Evolutionary conservation across 2,329 filamentous ascomycete genomes (phyloP).

Genomic region (Periglandula ipomoeae): DNA sequence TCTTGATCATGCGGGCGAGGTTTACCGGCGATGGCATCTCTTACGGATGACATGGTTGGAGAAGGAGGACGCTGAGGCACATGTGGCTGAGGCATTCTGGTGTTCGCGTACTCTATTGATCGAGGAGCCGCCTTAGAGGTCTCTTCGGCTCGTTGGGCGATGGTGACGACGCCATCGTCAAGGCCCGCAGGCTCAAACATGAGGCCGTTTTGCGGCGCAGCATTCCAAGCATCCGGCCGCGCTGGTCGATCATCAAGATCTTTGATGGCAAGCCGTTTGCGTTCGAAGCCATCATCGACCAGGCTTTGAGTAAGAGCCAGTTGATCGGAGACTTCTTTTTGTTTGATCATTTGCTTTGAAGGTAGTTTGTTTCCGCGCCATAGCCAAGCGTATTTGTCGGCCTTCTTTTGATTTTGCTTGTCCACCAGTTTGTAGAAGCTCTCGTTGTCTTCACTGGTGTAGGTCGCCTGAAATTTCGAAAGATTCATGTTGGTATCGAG

Average conservation of each 20-base stretch:
- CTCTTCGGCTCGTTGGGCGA: constrained; percentile 58
- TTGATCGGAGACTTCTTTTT: constrained; percentile 51
- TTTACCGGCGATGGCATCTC: constrained; percentile 72
- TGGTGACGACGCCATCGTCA: constrained; percentile 50
- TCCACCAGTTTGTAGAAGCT: constrained; percentile 91
- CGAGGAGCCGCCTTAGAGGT: constrained; percentile 68
- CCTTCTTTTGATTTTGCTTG: constrained; percentile 75
- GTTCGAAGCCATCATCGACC: constrained; percentile 47
- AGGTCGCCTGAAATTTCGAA: constrained; percentile 78
- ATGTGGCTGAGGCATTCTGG: constrained; percentile 55
- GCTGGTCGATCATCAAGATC: constrained; percentile 65
- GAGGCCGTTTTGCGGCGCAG: constrained; percentile 66
- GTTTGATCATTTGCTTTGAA: constrained; percentile 66
- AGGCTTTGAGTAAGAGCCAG: constrained; percentile 37
- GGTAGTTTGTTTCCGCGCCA: constrained; percentile 82
- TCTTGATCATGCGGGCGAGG: constrained; percentile 55
- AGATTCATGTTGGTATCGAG: constrained; percentile 74
- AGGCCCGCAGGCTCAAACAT: constrained; percentile 74
- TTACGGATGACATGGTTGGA: constrained; percentile 75
- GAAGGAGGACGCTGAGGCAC: constrained; percentile 49
- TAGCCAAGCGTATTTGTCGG: constrained; percentile 81
- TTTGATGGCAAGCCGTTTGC: constrained; percentile 52
- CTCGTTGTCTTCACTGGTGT: constrained; percentile 97
- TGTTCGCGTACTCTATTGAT: constrained; percentile 73
- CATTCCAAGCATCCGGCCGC: constrained; percentile 66